These are phyloP conservation scores for Suillus luteus DNA, from an alignment of 768 basidiomycete genomes.

Conservation along the genomic window DNA sequence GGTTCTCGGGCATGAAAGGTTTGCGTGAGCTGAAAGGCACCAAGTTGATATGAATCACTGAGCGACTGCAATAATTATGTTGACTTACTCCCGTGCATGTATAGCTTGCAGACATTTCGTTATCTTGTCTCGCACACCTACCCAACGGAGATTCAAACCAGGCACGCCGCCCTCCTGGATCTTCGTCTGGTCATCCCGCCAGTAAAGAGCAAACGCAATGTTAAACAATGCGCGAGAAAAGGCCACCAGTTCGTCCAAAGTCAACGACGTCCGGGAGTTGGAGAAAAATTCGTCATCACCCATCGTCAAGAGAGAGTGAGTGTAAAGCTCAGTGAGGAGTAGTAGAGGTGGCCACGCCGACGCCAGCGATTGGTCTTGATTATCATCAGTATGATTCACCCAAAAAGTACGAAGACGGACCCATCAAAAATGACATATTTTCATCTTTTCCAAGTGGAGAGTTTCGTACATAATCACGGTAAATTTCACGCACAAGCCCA, in stretches of 20 bases:
- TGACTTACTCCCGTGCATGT: constrained; percentile 83
- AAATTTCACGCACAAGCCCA: constrained; percentile 75
- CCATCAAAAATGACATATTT: constrained; percentile 36
- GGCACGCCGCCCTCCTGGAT: constrained; percentile 43
- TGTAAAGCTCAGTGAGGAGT: constrained; percentile 79
- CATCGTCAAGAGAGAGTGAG: constrained; percentile 84
- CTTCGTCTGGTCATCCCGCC: constrained; percentile 49
- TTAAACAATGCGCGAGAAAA: constrained; percentile 82
- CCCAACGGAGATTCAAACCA: constrained; percentile 51
- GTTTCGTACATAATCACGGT: constrained; percentile 62
- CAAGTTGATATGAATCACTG: constrained; percentile 9
- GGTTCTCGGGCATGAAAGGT: constrained; percentile 78
- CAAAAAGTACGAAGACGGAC: constrained; percentile 32
- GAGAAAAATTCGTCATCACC: constrained; percentile 97
- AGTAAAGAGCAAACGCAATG: constrained; percentile 79
- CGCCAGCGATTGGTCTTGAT: constrained; percentile 46
- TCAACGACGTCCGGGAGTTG: constrained; percentile 68
- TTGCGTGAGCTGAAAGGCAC: constrained; percentile 64
- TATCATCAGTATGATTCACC: constrained; percentile 13
- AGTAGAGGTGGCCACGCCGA: constrained; percentile 69
- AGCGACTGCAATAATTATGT: not conserved
- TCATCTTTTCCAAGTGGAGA: constrained; percentile 65
- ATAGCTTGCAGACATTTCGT: constrained; percentile 80
- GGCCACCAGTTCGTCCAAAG: constrained; percentile 75
- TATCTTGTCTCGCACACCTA: constrained; percentile 70